Evolutionary conservation across 257 asterid genomes (phyloP).

Genomic region (Lycium ferocissimum): DNA sequence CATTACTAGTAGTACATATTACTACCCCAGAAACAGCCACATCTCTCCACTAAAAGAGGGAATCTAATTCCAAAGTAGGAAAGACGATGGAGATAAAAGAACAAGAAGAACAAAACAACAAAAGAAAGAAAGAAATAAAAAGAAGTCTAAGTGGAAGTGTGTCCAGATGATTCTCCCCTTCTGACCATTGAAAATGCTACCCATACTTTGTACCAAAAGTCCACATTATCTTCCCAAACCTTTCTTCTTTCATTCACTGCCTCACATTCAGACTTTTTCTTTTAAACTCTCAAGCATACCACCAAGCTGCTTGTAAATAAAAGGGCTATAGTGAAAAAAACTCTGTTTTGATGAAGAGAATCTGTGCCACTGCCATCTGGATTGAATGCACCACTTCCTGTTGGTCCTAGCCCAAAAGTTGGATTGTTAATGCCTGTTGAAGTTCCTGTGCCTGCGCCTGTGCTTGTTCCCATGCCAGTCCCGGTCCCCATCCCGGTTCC

Average conservation of each 20-base stretch:
- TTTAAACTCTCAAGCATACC: not conserved
- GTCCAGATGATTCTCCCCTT: constrained; percentile 32
- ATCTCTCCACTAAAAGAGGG: constrained; percentile 17
- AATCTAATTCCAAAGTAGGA: constrained; percentile 26
- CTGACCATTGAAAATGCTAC: constrained; percentile 22
- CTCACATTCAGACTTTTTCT: not conserved
- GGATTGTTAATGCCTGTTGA: constrained; percentile 29
- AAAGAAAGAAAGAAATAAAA: not conserved
- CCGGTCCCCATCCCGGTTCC: not conserved
- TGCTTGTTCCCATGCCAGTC: not conserved
- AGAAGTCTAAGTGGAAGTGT: constrained; percentile 21
- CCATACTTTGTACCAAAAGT: constrained; percentile 16
- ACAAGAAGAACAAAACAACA: not conserved
- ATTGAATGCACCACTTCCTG: constrained; percentile 28
- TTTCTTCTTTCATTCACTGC: not conserved
- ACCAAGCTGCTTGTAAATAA: constrained; percentile 26
- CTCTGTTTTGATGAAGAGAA: constrained; percentile 18
- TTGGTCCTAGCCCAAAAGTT: constrained; percentile 34
- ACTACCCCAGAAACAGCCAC: constrained; percentile 33
- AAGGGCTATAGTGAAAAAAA: constrained; percentile 24
- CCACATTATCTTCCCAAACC: constrained; percentile 17
- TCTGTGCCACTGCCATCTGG: constrained; percentile 33
- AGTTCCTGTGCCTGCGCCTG: constrained; percentile 8
- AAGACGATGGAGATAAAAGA: not conserved
- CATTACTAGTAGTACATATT: constrained; percentile 18